Base-by-base conservation (phyloP, 2,329 filamentous ascomycete genomes). In the Pyrenophora graminea region DNA sequence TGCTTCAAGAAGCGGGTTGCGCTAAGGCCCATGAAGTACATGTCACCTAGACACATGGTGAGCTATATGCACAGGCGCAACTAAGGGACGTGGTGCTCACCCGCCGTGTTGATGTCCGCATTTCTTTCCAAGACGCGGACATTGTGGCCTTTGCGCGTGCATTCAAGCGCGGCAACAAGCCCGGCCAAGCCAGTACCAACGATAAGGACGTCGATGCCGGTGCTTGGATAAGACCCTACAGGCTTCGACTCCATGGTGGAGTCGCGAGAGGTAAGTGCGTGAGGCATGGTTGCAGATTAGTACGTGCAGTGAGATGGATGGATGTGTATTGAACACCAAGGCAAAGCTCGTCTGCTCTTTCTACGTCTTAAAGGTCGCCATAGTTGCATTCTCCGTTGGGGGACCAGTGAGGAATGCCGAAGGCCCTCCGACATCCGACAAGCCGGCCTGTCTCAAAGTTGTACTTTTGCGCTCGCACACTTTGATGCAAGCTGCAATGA, bases 21-120 rank as follows among this genome's bases (percentile, higher is more conserved):
- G 39, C 78, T 81, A 18, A 83, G 74, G 8, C 81, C 80, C 78
- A 84, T 83, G 64, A 83, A 83, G 69, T 82, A 83, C 79, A 83
- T 83, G 67, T 84, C 82, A 45, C 81, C 81, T 80, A 45, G 15
- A n/a, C 13, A 32, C 34, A 13, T 23, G 13, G 41, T 59, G n/a
- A 60, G 53, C 38, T 50, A 19, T 39, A 19, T 10, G n/a, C 30
- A 17, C 21, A 17, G 23, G 12, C n/a, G 21, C 38, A 19, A 32
- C 25, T 23, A 39, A 31, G 5, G 25, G 50, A 8, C 33, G 23
- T 6, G 36, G 71, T 13, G 40, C 73, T 58, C 63, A 80, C 80
- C 80, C 47, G 77, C 75, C 10, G 79, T 81, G 67, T 81, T 82
- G 66, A 81, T 80, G 39, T 74, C 70, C 12, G 71, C 63, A 50